Evolutionary conservation across 257 asterid genomes (phyloP).

Genomic region (Solanum chilense): DNA sequence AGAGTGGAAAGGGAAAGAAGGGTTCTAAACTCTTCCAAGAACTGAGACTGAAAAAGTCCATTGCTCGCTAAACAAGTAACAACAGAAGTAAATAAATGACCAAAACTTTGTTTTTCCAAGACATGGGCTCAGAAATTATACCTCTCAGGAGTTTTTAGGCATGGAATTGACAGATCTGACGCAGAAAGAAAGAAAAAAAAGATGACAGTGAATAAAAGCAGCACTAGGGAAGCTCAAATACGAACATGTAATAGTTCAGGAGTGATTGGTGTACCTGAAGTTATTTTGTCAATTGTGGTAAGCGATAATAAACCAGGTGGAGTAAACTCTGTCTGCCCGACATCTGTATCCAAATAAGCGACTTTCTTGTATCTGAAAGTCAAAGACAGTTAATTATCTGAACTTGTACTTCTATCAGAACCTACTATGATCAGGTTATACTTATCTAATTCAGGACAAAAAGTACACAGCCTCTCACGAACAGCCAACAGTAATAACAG

Average conservation of each 20-base stretch:
- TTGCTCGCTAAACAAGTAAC: not conserved
- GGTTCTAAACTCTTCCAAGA: not conserved
- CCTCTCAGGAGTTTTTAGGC: conserved; percentile 95
- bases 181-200: conserved; percentile 2
- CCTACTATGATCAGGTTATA: not conserved
- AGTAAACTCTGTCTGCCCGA: conserved; percentile 94
- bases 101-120: not conserved
- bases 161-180: conserved; percentile 66
- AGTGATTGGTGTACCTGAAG: conserved; percentile 35
- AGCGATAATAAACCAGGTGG: conserved; percentile 85
- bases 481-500: not conserved
- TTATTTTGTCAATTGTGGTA: conserved; percentile 56
- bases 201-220: not conserved
- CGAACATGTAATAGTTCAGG: not conserved
- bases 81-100: not conserved
- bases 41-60: not conserved
- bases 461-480: not conserved
- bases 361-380: conserved; percentile 63
- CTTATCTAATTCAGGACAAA: not conserved
- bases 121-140: conserved; percentile 5
- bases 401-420: not conserved
- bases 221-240: not conserved
- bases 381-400: not conserved
- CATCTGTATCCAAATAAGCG: conserved; percentile 95
- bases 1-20: not conserved